Base-by-base conservation (phyloP, 768 basidiomycete genomes). In the Flagelloscypha sp. region DNA sequence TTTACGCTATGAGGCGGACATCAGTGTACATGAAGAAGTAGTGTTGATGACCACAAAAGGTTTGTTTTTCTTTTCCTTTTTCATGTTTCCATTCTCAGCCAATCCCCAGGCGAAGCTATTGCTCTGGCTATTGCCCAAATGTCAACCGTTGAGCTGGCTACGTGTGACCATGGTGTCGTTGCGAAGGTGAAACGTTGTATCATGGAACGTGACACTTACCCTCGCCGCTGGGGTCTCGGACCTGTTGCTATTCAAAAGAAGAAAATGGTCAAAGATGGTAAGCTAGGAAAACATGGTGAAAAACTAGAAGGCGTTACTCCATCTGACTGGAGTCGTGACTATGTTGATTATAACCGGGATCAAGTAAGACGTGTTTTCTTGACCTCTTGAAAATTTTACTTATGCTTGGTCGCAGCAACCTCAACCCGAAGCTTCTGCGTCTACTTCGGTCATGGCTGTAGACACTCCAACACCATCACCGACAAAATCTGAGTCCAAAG, bases 21-120 rank as follows among this genome's bases (percentile, higher is more conserved):
- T 98, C 46, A 77, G 88, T 44, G 62, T 95, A 36, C 76, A 94
- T 55, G 94, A 98, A 58, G 94, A 98, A 58, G 82, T 98, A 25
- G 93, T 98, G 28, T 64, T 98, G 44, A 98, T 98, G 92, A 98
- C 94, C 33, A 98, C 94, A 24, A 98, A 98, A 71, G 94, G 92
- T 77, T 43, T 10, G 46, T 44, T 24, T 15, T 30, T 11, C 19
- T 10, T 22, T 4, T 10, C 12, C 20, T 13, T 33, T 24, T 33
- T 12, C 49, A 33, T 42, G 22, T 10, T 9, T 23, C 18, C 16
- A 9, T 27, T 20, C 30, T 16, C 35, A 18, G 21, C 30, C 21
- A 6, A 24, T 32, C 37, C 34, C 24, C 32, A 84, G 84, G 85
- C 43, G 92, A 95, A 58, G 93, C 87, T 21, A 94, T 94, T 52